Evolutionary conservation across 805 yeast species (phyloP), one percentile per base, ranked within the genome.

Genomic region (Yamadazyma scolyti): DNA sequence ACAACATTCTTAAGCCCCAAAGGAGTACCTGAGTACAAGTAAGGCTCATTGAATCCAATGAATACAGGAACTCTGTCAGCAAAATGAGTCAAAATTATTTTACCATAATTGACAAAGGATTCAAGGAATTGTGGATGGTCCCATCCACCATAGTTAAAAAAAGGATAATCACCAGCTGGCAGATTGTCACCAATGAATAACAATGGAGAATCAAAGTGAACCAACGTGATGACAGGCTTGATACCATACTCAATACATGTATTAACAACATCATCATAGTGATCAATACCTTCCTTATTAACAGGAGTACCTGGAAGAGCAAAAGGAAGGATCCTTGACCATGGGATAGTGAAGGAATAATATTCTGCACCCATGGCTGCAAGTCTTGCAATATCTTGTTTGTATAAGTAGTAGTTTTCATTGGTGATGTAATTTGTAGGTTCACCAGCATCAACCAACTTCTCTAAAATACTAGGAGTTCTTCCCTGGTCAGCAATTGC

Each of bases 301-400:
- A 54, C 54, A 30, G 54, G 55, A 13, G 55, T 36, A 9, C 59
- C 60, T 4, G 50, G 50, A 8, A 46, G 23, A 18, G 44, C 56
- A 28, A 50, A 49, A 4, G 64, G 65, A 20, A 56, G 39, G 12
- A 59, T 54, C 34, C 65, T 43, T 9, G 59, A 41, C 63, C 64
- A 59, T 5, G 64, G 55, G 27, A 59, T 50, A 6, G 58, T 35
- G 39, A 59, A 43, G 5, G 62, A 55, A 39, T 59, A 59, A 27
- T 43, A 27, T 19, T 52, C 51, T 19, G 48, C 52, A 6, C 62
- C 65, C 27, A 56, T 44, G 16, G 57, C 54, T 20, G 55, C 57
- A 30, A 57, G 28, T 16, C 62, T 42, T 12, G 47, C 48, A 26
- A 49, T 44, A 33, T 59, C 65, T 39, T 54, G 55, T 36, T 57